phyloP scores from a whole-genome alignment of 148 eudicot genomes.

The Fallopia convolvulus region DNA sequence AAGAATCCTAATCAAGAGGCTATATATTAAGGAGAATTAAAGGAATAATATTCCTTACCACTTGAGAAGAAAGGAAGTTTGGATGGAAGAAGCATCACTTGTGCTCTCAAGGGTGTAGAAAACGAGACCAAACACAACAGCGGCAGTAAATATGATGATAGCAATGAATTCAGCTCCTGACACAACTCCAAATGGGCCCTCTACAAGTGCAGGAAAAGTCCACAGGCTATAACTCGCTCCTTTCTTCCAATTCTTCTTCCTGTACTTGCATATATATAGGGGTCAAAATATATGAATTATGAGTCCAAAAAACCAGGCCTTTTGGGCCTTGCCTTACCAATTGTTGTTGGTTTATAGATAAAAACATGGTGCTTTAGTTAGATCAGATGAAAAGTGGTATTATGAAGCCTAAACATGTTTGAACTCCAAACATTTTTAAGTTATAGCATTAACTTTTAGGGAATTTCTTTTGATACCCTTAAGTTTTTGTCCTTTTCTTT shows the following conservation, averaged over 20 bases:
- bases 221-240: background rate
- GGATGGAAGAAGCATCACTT: background rate
- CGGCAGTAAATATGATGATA: slow-evolving; percentile 35
- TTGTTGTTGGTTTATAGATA: no score
- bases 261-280: background rate
- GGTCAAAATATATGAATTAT: no score
- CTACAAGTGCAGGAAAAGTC: background rate
- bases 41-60: background rate
- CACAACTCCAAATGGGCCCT: background rate
- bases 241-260: background rate
- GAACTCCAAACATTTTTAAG: no score
- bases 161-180: slow-evolving; percentile 54
- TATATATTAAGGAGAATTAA: background rate
- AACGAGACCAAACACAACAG: slow-evolving; percentile 45
- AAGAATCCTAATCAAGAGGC: no score
- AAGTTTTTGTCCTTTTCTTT: no score
- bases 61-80: background rate
- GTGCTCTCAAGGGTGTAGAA: slow-evolving; percentile 25
- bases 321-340: no score
- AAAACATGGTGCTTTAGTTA: no score
- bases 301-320: no score
- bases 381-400: no score
- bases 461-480: no score
- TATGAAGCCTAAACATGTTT: no score
- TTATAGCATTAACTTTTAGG: no score